phyloP scores from a whole-genome alignment of 1,284 basidiomycete species.

The Cutaneotrichosporon daszewskae region DNA sequence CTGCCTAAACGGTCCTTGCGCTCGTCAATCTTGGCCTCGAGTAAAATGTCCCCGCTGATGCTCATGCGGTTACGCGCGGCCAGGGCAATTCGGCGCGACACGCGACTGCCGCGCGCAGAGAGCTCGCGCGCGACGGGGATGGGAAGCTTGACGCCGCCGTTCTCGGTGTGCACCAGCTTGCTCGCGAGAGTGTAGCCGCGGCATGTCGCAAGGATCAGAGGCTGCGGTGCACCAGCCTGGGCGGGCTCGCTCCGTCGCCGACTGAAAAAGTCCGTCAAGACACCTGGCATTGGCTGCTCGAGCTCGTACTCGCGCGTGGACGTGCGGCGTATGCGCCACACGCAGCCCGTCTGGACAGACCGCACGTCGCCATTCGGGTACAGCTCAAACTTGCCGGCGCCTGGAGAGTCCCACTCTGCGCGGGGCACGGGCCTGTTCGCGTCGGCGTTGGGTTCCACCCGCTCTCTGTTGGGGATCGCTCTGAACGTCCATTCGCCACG shows the following conservation, averaged over 20 bases:
- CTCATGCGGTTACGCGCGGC: constrained; percentile 16
- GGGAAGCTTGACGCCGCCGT: constrained; percentile 42
- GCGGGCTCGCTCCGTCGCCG: background rate
- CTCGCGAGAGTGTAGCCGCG: constrained; percentile 23
- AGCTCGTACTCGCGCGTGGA: constrained; percentile 41
- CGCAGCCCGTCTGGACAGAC: constrained; percentile 29
- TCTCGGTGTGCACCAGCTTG: constrained; percentile 37
- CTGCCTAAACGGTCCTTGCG: constrained; percentile 10
- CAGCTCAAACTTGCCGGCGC: constrained; percentile 41
- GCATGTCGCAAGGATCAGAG: constrained; percentile 3
- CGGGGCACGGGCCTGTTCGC: constrained; percentile 16
- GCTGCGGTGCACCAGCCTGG: constrained; percentile 3
- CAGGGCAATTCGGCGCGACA: constrained; percentile 11
- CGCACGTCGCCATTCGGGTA: constrained; percentile 38
- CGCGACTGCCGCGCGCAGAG: constrained; percentile 7
- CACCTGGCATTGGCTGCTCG: constrained; percentile 20
- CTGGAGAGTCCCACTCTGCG: constrained; percentile 41
- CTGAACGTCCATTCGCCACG: constrained; percentile 49
- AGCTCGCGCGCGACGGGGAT: constrained; percentile 15
- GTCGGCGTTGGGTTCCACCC: constrained; percentile 8
- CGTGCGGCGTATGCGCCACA: constrained; percentile 32
- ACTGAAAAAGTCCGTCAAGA: background rate
- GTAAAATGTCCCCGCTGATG: background rate
- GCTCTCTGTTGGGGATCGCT: constrained; percentile 16
- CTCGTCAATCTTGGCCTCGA: constrained; percentile 1